These are phyloP conservation scores for Discostella stelligera DNA, from an alignment of 352 stramenopile species.

Conservation along the genomic window DNA sequence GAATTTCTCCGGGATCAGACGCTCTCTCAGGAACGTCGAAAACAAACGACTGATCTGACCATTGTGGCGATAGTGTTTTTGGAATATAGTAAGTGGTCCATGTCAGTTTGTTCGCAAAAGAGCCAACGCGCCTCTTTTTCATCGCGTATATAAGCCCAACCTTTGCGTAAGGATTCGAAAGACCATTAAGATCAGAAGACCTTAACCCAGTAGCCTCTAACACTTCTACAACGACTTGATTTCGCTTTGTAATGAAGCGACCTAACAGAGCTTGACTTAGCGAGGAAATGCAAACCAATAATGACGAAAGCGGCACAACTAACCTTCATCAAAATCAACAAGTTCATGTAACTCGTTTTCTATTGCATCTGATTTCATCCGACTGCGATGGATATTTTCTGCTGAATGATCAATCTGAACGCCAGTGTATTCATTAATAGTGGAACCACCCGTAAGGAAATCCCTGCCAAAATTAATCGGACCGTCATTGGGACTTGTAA, in stretches of 20 bases:
- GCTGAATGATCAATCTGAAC: conserved; percentile 5
- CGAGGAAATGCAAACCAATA: conserved; percentile 1
- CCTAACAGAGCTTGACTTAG: conserved; percentile 35
- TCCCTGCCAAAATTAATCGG: background rate
- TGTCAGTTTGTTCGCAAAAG: conserved; percentile 57
- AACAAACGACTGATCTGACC: conserved; percentile 79
- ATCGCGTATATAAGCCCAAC: conserved; percentile 57
- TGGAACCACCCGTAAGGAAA: conserved; percentile 21
- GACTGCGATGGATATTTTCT: conserved; percentile 2
- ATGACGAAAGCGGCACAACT: background rate
- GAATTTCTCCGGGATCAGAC: conserved; percentile 56
- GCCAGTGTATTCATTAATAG: conserved; percentile 16
- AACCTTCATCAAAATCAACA: conserved; percentile 56
- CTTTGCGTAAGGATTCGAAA: conserved; percentile 80
- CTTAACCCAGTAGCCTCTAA: conserved; percentile 78
- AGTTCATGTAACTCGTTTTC: conserved; percentile 52
- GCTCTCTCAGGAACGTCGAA: conserved; percentile 79
- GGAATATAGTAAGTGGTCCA: conserved; percentile 80
- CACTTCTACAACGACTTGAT: conserved; percentile 81
- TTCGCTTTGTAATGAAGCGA: conserved; percentile 61
- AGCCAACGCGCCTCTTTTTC: conserved; percentile 48
- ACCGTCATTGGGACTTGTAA: conserved; percentile 1
- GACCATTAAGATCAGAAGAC: conserved; percentile 66
- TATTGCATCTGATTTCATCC: conserved; percentile 23
- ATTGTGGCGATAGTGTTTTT: conserved; percentile 75